These are phyloP conservation scores for Penicillium carneum DNA, from an alignment of 2,329 filamentous ascomycete species.

Conservation along the genomic window DNA sequence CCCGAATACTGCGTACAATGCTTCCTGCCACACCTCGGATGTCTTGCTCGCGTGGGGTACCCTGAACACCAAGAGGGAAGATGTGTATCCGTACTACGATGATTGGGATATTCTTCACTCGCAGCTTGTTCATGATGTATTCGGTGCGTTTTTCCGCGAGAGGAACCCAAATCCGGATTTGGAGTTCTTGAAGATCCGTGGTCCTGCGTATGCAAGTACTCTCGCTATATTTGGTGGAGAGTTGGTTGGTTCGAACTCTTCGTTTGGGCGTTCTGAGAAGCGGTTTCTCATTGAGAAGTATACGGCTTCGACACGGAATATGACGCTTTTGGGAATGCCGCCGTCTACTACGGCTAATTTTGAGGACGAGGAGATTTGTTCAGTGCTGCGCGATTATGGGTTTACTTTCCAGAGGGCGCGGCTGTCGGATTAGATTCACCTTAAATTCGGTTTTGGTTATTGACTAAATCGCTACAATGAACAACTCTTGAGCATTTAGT, in stretches of 20 bases:
- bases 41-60: conserved; percentile 40
- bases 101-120: conserved; percentile 32
- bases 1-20: conserved; percentile 38
- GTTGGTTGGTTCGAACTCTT: not conserved
- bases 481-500: not conserved
- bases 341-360: conserved; percentile 27
- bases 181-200: conserved; percentile 28
- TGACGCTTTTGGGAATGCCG: conserved; percentile 30
- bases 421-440: conserved; percentile 13
- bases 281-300: conserved; percentile 23
- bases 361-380: conserved; percentile 26
- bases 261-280: not conserved
- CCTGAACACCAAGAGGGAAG: conserved; percentile 34
- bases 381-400: conserved; percentile 36
- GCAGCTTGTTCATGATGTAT: conserved; percentile 38
- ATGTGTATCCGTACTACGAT: conserved; percentile 37
- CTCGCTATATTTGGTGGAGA: conserved; percentile 20
- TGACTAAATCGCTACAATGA: not conserved
- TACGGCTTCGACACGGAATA: conserved; percentile 8
- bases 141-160: conserved; percentile 34
- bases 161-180: conserved; percentile 34
- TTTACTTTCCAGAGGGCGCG: conserved; percentile 37
- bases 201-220: conserved; percentile 33
- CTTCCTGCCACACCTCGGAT: conserved; percentile 39
- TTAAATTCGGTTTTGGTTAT: not conserved